Evolutionary conservation across 129 eudicot species (phyloP), one percentile per base, ranked within the genome.

Genomic region (Lactuca saligna): DNA sequence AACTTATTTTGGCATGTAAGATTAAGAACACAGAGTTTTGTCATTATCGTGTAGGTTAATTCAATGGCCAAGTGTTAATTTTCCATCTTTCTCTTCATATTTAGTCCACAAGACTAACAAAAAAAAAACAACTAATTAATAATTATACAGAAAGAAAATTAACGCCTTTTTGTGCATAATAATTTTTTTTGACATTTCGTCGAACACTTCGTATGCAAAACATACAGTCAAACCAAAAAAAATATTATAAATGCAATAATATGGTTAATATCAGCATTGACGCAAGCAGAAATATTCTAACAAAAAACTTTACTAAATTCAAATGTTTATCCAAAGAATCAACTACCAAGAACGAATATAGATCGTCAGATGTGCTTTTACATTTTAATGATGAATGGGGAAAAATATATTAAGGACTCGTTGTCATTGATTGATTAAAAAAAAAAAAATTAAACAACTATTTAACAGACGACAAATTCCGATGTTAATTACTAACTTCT

Each of bases 401-500:
- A 8, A 38, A 37, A 61, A 16, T 15, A 32, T 3, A 61, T 3
- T 17, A 37, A 44, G 12, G 35, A 53, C 3, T n/a, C 46, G 44
- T n/a, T 32, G 44, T 5, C n/a, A 4, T 33, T 50, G 13, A 38
- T 7, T 6, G 55, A 56, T 8, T 54, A 0, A 69, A 3, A 70
- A 57, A 0, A 69, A 3, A 70, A 57, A 57, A 6, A 35, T 37
- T 61, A 10, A 61, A 15, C 20, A 37, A n/a, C 15, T 37, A 50
- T 38, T 61, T 39, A 37, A 14, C 29, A 16, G 4, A 70, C n/a
- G 15, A 9, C 6, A 1, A 70, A 42, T 29, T 42, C 57, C 51
- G n/a, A 46, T 46, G 34, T 57, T 31, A 44, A 57, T 58, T 17
- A 31, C 58, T 71, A 59, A 59, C 66, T 71, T 59, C 75, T 60